Conservation (phyloP, 495 filamentous ascomycete genomes). For the Platismatia glauca region DNA sequence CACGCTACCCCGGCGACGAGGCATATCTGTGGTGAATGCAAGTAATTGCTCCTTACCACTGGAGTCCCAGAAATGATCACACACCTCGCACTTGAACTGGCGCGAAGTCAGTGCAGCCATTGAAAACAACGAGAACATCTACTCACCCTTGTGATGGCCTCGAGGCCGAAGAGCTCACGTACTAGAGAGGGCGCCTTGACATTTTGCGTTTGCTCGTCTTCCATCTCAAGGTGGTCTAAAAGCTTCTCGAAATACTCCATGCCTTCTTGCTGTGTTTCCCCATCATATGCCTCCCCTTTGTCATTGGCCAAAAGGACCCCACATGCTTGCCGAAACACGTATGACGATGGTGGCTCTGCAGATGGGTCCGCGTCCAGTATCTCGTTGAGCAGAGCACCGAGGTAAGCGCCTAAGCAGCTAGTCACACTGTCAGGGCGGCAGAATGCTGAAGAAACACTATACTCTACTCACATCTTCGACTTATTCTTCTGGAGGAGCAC, state of each 20-base stretch:
- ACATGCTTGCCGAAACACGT: not conserved
- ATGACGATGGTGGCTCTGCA: not conserved
- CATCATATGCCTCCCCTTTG: not conserved
- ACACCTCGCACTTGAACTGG: not conserved
- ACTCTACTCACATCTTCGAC: not conserved
- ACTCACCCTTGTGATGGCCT: not conserved
- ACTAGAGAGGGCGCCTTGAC: not conserved
- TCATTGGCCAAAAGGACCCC: not conserved
- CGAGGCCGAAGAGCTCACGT: not conserved
- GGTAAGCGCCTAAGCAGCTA: slow-evolving; percentile 2
- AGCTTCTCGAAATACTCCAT: not conserved
- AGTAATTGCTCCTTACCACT: not conserved
- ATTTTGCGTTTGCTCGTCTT: not conserved
- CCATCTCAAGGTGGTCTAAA: not conserved
- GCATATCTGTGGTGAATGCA: not conserved
- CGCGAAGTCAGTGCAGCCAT: not conserved
- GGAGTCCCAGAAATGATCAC: not conserved
- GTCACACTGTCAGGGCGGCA: not conserved
- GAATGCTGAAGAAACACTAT: no score
- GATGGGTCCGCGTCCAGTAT: not conserved
- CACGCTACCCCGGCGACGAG: not conserved
- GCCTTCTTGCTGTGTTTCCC: not conserved
- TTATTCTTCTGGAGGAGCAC: not conserved
- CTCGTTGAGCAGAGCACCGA: not conserved
- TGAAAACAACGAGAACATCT: no score